phyloP scores from a whole-genome alignment of 2,329 filamentous ascomycete species.

The Scolecobasidium constrictum region DNA sequence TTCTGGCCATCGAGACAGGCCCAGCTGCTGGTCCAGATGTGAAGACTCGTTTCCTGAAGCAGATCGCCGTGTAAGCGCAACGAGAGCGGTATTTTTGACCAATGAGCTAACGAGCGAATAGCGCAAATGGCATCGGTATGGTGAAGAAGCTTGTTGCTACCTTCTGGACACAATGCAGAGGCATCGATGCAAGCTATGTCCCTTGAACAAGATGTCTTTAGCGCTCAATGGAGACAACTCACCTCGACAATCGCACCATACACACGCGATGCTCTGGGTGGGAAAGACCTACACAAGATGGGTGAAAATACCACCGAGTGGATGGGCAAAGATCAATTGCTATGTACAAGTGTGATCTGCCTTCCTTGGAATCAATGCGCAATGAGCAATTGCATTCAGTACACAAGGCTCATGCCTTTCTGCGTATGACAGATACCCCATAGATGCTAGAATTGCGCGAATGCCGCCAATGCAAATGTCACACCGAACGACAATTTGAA shows the following conservation, averaged over 20 bases:
- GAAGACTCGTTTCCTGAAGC: not conserved
- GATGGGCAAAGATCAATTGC: no score
- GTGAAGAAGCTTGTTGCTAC: not conserved
- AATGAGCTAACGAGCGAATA: not conserved
- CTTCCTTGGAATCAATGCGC: no score
- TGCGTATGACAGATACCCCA: not conserved
- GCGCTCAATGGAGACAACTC: no score
- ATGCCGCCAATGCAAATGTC: conserved; percentile 61
- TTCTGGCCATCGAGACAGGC: not conserved
- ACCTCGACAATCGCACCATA: no score
- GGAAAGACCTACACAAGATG: no score
- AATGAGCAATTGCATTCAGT: no score
- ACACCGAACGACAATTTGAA: conserved; percentile 62
- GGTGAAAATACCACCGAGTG: no score
- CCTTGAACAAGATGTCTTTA: not conserved
- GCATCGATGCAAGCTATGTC: not conserved
- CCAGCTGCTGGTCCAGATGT: not conserved
- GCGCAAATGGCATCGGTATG: not conserved
- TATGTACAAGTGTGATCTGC: conserved; percentile 2
- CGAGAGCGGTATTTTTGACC: not conserved
- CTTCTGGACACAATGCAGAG: conserved; percentile 1
- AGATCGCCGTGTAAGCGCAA: not conserved
- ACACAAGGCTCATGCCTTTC: no score
- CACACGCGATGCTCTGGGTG: no score
- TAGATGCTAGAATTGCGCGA: conserved; percentile 40